These are phyloP conservation scores for Boletellus ananiceps DNA, from an alignment of 768 basidiomycete genomes.

Conservation along the genomic window DNA sequence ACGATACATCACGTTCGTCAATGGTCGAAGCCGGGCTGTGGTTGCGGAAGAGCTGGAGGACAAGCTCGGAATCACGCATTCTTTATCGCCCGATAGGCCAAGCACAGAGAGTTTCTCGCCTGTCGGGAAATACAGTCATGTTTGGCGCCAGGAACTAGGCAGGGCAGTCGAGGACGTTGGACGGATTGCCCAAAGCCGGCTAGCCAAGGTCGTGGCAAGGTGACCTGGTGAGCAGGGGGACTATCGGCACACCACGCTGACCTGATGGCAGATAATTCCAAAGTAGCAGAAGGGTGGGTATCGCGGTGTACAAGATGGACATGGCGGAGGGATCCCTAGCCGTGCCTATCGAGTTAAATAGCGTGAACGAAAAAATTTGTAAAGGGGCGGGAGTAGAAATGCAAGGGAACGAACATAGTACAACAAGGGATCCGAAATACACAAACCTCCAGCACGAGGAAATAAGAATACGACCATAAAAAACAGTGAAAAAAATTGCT, in stretches of 20 bases:
- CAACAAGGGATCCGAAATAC: conserved; percentile 25
- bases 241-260: neutral
- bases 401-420: conserved; percentile 13
- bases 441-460: conserved; percentile 14
- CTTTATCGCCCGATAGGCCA: conserved; percentile 37
- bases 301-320: conserved; percentile 15
- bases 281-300: neutral
- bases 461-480: conserved; percentile 33
- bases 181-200: conserved; percentile 67
- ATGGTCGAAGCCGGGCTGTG: conserved; percentile 65
- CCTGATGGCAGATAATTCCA: neutral
- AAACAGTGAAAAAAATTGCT: neutral
- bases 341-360: conserved; percentile 9
- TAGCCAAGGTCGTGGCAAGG: conserved; percentile 31
- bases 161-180: conserved; percentile 75
- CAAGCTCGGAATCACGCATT: conserved; percentile 49
- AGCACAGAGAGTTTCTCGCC: conserved; percentile 35
- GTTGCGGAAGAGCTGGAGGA: conserved; percentile 82
- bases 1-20: conserved; percentile 90
- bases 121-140: conserved; percentile 36
- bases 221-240: conserved; percentile 2
- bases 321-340: neutral
- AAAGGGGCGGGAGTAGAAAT: conserved; percentile 1
- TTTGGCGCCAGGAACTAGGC: conserved; percentile 64
- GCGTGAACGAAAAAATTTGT: neutral